phyloP scores from a whole-genome alignment of 805 yeast species.

The Metschnikowia colocasiae region DNA sequence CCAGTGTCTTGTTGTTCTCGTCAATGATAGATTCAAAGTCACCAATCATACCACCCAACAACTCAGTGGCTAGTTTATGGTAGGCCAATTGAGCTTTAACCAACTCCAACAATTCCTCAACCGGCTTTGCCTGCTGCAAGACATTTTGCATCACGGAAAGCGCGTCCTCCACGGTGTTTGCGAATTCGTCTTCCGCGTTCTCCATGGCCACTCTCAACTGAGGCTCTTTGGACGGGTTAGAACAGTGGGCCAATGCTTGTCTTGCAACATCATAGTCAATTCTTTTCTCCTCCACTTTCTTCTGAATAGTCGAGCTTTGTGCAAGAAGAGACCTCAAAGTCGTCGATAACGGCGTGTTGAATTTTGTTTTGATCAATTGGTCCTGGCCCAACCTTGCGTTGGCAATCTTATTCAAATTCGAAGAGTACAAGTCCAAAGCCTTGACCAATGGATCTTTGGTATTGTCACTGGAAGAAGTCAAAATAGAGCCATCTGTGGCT shows the following conservation, averaged over 20 bases:
- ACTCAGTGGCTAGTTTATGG: conserved; percentile 70
- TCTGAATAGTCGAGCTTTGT: conserved; percentile 66
- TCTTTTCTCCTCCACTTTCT: conserved; percentile 72
- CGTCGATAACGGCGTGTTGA: conserved; percentile 62
- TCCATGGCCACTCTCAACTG: conserved; percentile 74
- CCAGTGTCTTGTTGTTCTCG: conserved; percentile 31
- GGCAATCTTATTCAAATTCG: conserved; percentile 70
- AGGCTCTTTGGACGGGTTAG: conserved; percentile 56
- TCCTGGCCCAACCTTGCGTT: conserved; percentile 83
- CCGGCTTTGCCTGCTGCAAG: conserved; percentile 64
- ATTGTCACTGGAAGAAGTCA: conserved; percentile 35
- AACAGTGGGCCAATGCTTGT: conserved; percentile 36
- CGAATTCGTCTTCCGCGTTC: conserved; percentile 83
- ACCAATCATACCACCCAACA: conserved; percentile 60
- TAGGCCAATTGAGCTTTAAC: conserved; percentile 77
- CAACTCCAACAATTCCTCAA: conserved; percentile 63
- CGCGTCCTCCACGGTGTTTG: conserved; percentile 85
- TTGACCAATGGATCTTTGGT: conserved; percentile 52
- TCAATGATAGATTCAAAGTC: conserved; percentile 59
- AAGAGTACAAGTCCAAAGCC: conserved; percentile 63
- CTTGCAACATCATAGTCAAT: conserved; percentile 78
- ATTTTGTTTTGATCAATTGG: conserved; percentile 61
- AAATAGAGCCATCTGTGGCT: conserved; percentile 58
- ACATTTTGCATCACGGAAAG: conserved; percentile 79
- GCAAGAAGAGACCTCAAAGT: conserved; percentile 58